Percentiles rank a stretch among this genome's conserved stretches.
Evolutionary conservation across 805 yeast genomes (phyloP).

Genomic region (Barnettozyma pratensis): DNA sequence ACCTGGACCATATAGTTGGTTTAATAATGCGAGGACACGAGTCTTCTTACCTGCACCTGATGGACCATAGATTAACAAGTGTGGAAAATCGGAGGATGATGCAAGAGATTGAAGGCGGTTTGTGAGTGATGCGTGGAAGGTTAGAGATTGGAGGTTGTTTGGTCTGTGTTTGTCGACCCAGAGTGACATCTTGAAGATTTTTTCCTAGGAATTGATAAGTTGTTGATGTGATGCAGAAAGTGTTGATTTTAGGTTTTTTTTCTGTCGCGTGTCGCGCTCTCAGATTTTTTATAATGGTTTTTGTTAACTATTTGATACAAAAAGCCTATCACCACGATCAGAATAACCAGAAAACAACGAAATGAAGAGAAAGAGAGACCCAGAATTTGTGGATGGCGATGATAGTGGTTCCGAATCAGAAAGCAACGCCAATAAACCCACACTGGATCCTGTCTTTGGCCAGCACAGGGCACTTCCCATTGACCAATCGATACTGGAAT

Average conservation of each 20-base stretch:
- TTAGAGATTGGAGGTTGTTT: constrained; percentile 51
- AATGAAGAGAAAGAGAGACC: not conserved
- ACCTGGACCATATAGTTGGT: constrained; percentile 76
- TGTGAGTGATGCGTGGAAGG: constrained; percentile 65
- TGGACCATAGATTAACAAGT: constrained; percentile 88
- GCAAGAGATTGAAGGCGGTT: constrained; percentile 57
- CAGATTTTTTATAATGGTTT: not conserved
- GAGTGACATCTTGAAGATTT: constrained; percentile 56
- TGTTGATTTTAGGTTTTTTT: not conserved
- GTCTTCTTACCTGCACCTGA: constrained; percentile 98
- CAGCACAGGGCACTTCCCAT: constrained; percentile 24
- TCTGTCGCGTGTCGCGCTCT: not conserved
- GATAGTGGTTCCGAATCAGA: not conserved
- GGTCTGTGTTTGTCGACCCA: constrained; percentile 98
- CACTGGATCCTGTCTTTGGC: not conserved
- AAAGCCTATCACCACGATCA: not conserved
- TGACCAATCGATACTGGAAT: constrained; percentile 10
- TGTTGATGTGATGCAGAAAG: not conserved
- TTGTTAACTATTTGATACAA: too few relatives aligned
- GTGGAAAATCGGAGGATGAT: constrained; percentile 84
- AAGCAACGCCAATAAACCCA: not conserved
- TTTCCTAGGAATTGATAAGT: not conserved
- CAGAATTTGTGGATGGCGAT: not conserved
- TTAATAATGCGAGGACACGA: constrained; percentile 72
- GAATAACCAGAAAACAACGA: not conserved